Evolutionary conservation across 2,329 filamentous ascomycete species (phyloP).

Genomic region (Helotiales sp.): DNA sequence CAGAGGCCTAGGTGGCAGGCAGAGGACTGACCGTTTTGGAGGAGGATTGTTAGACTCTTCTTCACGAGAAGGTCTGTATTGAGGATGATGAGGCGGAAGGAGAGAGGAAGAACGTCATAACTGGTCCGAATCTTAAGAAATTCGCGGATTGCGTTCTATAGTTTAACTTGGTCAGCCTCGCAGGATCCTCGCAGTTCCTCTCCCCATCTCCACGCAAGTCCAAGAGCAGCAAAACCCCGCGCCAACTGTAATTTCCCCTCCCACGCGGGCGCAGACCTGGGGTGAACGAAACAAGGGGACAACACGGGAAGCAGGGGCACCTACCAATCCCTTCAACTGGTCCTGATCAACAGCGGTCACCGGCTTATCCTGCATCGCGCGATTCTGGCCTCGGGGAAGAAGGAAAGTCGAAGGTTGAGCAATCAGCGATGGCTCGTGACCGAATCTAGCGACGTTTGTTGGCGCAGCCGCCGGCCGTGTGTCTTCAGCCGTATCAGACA

Average conservation of each 20-base stretch:
- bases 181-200: slow-evolving; percentile 17
- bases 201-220: neutral
- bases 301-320: slow-evolving; percentile 43
- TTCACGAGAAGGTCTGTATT: slow-evolving; percentile 95
- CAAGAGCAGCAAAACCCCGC: slow-evolving; percentile 7
- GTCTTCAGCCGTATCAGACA: slow-evolving; percentile 44
- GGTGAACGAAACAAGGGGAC: neutral
- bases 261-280: neutral
- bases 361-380: slow-evolving; percentile 45
- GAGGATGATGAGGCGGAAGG: slow-evolving; percentile 93
- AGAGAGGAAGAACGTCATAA: slow-evolving; percentile 96
- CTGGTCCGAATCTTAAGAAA: slow-evolving; percentile 96
- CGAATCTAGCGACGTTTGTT: slow-evolving; percentile 38
- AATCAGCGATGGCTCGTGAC: slow-evolving; percentile 41
- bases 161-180: slow-evolving; percentile 38
- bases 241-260: neutral
- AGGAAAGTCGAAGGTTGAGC: slow-evolving; percentile 46
- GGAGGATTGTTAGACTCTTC: slow-evolving; percentile 93
- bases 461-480: slow-evolving; percentile 38
- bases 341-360: slow-evolving; percentile 73
- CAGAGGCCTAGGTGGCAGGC: neutral
- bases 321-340: slow-evolving; percentile 78
- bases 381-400: slow-evolving; percentile 41
- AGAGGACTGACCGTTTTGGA: slow-evolving; percentile 78
- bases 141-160: slow-evolving; percentile 85